These are phyloP conservation scores for Aspergillus mulundensis DNA, from an alignment of 495 filamentous ascomycete species.

Conservation along the genomic window DNA sequence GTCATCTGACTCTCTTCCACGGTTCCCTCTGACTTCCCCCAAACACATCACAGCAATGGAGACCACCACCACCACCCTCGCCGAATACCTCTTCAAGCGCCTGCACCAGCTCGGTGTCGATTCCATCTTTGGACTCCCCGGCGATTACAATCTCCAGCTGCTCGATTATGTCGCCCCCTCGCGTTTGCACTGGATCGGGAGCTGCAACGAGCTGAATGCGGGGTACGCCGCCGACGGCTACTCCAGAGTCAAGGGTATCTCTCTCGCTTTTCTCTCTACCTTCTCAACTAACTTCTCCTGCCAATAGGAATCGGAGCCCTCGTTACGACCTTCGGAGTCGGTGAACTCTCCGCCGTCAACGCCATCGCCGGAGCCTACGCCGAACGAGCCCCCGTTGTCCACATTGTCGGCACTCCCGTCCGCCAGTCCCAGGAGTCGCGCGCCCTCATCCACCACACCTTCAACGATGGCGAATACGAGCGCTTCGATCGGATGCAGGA, in stretches of 20 bases:
- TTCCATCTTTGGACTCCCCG: conserved; percentile 63
- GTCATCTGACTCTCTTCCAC: not conserved
- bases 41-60: not conserved
- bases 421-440: conserved; percentile 22
- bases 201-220: conserved; percentile 74
- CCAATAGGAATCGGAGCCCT: conserved; percentile 44
- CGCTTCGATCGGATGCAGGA: conserved; percentile 31
- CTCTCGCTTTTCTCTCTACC: not conserved
- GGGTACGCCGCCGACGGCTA: conserved; percentile 81
- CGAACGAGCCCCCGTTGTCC: conserved; percentile 72
- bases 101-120: conserved; percentile 63
- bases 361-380: conserved; percentile 67
- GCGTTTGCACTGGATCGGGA: conserved; percentile 70
- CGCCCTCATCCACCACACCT: conserved; percentile 36
- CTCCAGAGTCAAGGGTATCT: conserved; percentile 65
- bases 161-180: conserved; percentile 61
- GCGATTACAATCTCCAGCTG: conserved; percentile 67
- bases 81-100: conserved; percentile 63
- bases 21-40: not conserved
- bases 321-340: conserved; percentile 75
- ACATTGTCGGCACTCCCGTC: conserved; percentile 63
- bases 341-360: conserved; percentile 71
- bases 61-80: conserved; percentile 22
- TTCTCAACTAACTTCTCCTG: not conserved
- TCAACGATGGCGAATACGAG: conserved; percentile 34